These are phyloP conservation scores for Micromonas pusilla DNA, from an alignment of 139 green algal genomes.

Conservation along the genomic window DNA sequence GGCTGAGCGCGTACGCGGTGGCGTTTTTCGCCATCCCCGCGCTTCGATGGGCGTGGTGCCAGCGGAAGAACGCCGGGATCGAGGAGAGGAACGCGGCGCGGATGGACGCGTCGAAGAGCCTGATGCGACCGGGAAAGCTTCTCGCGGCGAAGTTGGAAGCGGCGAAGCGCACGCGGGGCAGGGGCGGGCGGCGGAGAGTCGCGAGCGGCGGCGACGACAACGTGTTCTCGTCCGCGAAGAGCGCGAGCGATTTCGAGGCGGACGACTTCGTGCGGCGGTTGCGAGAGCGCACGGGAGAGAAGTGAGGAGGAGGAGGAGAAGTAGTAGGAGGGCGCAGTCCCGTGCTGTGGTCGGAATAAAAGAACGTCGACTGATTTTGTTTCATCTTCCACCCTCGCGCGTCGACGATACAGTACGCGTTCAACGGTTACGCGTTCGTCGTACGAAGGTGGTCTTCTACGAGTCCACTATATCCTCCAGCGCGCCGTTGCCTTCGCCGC, in stretches of 20 bases:
- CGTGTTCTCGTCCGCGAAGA: conserved; percentile 1
- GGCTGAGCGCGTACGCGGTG: conserved; percentile 64
- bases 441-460: too few relatives aligned
- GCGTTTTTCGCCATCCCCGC: conserved; percentile 81
- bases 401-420: too few relatives aligned
- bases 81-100: conserved; percentile 58
- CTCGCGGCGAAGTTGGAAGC: conserved; percentile 8
- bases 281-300: not conserved
- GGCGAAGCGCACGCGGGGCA: not conserved
- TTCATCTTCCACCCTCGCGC: too few relatives aligned
- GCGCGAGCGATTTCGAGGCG: conserved; percentile 12
- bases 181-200: not conserved
- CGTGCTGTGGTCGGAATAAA: too few relatives aligned
- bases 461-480: too few relatives aligned
- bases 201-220: not conserved
- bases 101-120: conserved; percentile 26
- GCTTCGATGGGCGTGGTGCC: conserved; percentile 50
- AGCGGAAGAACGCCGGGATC: conserved; percentile 61
- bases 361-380: too few relatives aligned
- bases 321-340: too few relatives aligned
- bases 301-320: too few relatives aligned
- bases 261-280: conserved; percentile 23
- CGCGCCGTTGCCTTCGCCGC: too few relatives aligned
- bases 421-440: too few relatives aligned
- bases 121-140: not conserved